phyloP scores from a whole-genome alignment of 257 asterid genomes.

The Nicotiana undulata region DNA sequence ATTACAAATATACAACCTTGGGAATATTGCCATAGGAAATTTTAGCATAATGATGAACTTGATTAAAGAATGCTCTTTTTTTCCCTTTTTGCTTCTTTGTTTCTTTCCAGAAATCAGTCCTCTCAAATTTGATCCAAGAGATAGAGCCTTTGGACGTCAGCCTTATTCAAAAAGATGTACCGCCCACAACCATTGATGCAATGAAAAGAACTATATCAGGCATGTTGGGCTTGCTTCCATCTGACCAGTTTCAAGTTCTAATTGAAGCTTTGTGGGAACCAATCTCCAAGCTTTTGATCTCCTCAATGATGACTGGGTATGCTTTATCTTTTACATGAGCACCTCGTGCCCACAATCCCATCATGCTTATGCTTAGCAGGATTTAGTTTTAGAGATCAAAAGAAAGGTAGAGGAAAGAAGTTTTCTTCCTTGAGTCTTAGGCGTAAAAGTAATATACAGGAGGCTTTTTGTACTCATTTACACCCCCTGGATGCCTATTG shows the following conservation, averaged over 20 bases:
- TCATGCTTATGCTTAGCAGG: neutral
- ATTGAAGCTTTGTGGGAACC: conserved; percentile 92
- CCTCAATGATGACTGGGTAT: conserved; percentile 98
- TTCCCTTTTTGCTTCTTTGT: neutral
- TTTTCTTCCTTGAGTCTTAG: no score
- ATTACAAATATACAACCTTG: neutral
- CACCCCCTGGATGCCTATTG: no score
- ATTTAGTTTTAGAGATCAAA: neutral
- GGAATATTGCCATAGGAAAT: neutral
- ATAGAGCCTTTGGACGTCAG: conserved; percentile 94
- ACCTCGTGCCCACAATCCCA: neutral
- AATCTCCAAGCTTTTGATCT: conserved; percentile 75
- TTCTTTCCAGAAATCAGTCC: conserved; percentile 45
- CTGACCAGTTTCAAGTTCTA: conserved; percentile 83
- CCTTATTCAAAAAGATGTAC: conserved; percentile 83
- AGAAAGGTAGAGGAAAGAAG: neutral
- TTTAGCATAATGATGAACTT: neutral
- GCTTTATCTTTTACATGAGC: conserved; percentile 1
- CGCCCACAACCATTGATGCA: conserved; percentile 77
- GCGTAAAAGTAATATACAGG: no score
- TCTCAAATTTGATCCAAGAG: conserved; percentile 64
- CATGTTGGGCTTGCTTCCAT: conserved; percentile 90
- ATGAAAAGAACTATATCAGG: conserved; percentile 95
- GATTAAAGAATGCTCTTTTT: neutral
- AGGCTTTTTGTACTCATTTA: no score